Percentiles rank a stretch among this genome's conserved stretches.
Conservation (phyloP, 345 rosid genomes). For the Odontarrhena argentea region DNA sequence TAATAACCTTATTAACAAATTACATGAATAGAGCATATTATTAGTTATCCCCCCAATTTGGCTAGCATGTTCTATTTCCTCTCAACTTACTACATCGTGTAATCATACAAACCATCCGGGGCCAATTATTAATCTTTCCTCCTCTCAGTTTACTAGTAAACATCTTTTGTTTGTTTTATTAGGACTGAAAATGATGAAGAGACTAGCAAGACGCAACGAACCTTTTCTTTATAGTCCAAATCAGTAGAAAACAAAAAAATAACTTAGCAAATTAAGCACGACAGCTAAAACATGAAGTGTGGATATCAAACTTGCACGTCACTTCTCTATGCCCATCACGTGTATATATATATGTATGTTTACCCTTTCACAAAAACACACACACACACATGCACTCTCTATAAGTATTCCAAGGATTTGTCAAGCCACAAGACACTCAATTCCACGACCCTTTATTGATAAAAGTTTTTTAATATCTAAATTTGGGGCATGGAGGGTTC, state of each 20-base stretch:
- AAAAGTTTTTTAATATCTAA: background rate
- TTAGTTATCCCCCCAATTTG: no score
- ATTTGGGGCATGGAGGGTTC: conserved; percentile 26
- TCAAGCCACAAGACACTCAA: conserved; percentile 10
- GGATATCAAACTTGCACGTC: conserved; percentile 35
- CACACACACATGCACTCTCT: background rate
- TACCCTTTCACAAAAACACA: no score
- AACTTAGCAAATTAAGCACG: conserved; percentile 19
- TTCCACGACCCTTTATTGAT: background rate
- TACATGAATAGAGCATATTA: no score
- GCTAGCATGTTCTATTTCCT: no score
- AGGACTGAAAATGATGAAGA: background rate
- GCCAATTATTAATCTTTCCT: background rate
- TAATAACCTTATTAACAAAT: no score
- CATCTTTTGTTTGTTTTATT: background rate
- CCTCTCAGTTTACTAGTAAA: conserved; percentile 1
- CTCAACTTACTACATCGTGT: background rate
- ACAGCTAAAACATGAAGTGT: conserved; percentile 10
- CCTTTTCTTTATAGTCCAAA: conserved; percentile 13
- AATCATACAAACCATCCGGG: background rate
- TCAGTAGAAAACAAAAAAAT: background rate
- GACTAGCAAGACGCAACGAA: background rate
- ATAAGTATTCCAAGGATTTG: conserved; percentile 11
- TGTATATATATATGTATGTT: conserved; percentile 22
- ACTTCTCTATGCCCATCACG: background rate